Conservation (phyloP, 2,329 filamentous ascomycete species). For the Corinectria fuckeliana region DNA sequence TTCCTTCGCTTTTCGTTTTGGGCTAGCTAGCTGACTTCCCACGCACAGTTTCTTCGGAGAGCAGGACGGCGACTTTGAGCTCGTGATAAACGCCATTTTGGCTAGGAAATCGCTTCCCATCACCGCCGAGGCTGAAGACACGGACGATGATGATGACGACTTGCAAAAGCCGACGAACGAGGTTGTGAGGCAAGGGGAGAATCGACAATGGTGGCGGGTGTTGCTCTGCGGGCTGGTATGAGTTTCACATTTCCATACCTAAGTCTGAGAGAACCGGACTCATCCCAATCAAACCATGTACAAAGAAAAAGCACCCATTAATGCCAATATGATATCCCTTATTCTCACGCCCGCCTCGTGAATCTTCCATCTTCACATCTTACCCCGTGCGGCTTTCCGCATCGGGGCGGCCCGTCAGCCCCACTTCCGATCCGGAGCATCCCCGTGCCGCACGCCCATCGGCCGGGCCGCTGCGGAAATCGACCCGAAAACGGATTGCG, state of each 20-base stretch:
- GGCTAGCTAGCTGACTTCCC: conserved; percentile 30
- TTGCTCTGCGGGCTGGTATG: conserved; percentile 40
- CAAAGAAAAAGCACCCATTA: neutral
- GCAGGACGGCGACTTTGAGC: conserved; percentile 70
- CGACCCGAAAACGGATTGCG: conserved; percentile 1
- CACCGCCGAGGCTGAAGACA: neutral
- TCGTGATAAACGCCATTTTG: conserved; percentile 41
- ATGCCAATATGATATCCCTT: neutral
- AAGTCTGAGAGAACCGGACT: neutral
- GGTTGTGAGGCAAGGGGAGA: neutral
- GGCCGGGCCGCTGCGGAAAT: conserved; percentile 5
- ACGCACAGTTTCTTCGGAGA: conserved; percentile 72
- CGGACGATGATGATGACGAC: conserved; percentile 35
- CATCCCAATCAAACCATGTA: neutral
- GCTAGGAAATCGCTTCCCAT: conserved; percentile 29
- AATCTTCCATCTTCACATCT: neutral
- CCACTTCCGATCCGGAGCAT: conserved; percentile 20
- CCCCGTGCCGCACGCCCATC: conserved; percentile 12
- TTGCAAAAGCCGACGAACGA: conserved; percentile 25
- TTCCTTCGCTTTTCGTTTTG: neutral
- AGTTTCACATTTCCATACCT: neutral
- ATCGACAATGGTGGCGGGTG: conserved; percentile 31
- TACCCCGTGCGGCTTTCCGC: conserved; percentile 4
- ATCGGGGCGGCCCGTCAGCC: conserved; percentile 3
- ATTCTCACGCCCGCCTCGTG: neutral